phyloP scores from a whole-genome alignment of 306 rosid genomes.

The Pueraria montana region DNA sequence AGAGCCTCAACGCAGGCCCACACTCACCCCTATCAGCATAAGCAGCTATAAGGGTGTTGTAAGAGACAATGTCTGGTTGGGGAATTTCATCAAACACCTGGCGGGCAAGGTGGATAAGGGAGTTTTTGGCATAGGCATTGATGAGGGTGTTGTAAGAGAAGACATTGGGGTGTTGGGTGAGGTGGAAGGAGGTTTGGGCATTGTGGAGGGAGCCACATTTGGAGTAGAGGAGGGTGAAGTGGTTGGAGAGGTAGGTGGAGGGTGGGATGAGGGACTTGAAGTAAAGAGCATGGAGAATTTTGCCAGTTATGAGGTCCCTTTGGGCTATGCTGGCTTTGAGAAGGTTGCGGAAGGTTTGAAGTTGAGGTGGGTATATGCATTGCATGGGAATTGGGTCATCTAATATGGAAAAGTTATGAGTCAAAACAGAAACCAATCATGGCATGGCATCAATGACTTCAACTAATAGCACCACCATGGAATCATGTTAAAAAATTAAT shows the following conservation, averaged over 20 bases:
- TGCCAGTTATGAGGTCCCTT: slow-evolving; percentile 55
- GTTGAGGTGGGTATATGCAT: slow-evolving; percentile 38
- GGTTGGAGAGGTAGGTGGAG: slow-evolving; percentile 58
- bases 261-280: slow-evolving; percentile 61
- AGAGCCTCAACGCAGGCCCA: slow-evolving; percentile 56
- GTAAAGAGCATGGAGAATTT: slow-evolving; percentile 56
- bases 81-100: slow-evolving; percentile 58
- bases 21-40: slow-evolving; percentile 66
- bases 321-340: slow-evolving; percentile 54
- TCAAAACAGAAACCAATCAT: not conserved
- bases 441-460: not conserved
- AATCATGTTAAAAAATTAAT: not conserved
- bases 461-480: not conserved
- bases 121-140: slow-evolving; percentile 53
- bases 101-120: slow-evolving; percentile 49
- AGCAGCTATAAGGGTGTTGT: slow-evolving; percentile 64
- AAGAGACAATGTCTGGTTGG: slow-evolving; percentile 56
- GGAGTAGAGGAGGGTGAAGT: slow-evolving; percentile 56
- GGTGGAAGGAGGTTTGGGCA: slow-evolving; percentile 44
- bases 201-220: slow-evolving; percentile 55
- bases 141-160: slow-evolving; percentile 80
- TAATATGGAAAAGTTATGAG: not conserved
- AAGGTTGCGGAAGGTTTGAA: slow-evolving; percentile 60
- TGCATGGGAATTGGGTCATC: slow-evolving; percentile 8
- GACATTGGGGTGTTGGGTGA: slow-evolving; percentile 52